These are phyloP conservation scores for Silene latifolia DNA, from an alignment of 148 eudicot genomes.

Conservation along the genomic window DNA sequence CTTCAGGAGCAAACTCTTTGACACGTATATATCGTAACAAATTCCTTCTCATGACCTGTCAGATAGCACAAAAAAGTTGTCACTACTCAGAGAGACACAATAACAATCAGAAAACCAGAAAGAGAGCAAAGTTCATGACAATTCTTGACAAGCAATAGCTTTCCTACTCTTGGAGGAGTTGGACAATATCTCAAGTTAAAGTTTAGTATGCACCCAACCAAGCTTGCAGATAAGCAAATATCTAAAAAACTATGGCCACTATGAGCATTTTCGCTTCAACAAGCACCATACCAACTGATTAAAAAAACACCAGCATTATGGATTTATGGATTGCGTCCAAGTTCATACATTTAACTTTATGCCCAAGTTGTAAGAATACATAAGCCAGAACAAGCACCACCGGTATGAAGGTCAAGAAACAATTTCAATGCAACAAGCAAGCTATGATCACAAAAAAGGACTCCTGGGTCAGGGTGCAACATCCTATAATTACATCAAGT, in stretches of 20 bases:
- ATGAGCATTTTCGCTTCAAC: background rate
- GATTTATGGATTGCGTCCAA: background rate
- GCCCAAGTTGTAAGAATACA: background rate
- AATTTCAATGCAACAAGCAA: background rate
- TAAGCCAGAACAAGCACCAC: background rate
- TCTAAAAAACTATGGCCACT: background rate
- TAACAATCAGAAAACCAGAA: background rate
- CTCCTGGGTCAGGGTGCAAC: background rate
- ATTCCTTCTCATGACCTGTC: constrained; percentile 86
- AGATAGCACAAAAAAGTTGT: constrained; percentile 9
- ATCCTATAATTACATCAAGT: background rate
- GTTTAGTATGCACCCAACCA: background rate
- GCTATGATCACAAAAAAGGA: background rate
- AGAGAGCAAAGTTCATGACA: background rate
- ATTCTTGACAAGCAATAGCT: background rate
- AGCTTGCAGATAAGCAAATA: background rate
- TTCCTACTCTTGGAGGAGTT: background rate
- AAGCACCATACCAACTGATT: background rate
- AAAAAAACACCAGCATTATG: background rate
- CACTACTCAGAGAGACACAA: background rate
- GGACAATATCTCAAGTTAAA: background rate
- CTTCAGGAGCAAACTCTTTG: constrained; percentile 92
- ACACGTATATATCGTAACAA: constrained; percentile 63
- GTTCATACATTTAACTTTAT: background rate
- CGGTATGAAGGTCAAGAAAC: background rate